A percentile compares a stretch with the other conserved stretches of the same genome.
Conservation (phyloP, 768 basidiomycete genomes). For the Pulveroboletus sp. region DNA sequence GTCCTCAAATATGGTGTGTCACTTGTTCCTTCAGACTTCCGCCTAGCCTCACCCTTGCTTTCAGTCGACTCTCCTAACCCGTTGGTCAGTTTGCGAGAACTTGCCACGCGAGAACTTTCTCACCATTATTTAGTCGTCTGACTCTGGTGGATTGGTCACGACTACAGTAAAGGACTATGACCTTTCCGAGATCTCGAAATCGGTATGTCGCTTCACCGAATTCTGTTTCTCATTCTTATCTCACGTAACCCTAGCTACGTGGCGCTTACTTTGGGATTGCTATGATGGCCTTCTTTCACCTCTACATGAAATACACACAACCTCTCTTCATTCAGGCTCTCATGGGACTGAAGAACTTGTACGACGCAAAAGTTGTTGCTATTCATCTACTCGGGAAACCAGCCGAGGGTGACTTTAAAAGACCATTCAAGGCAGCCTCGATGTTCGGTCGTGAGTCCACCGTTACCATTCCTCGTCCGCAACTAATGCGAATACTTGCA, state of each 20-base stretch:
- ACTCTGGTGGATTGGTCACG: conserved; percentile 72
- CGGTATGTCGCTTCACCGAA: conserved; percentile 37
- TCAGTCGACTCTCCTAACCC: conserved; percentile 72
- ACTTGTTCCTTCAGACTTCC: not conserved
- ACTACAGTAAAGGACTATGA: conserved; percentile 95
- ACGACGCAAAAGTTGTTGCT: conserved; percentile 79
- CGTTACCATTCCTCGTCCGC: not conserved
- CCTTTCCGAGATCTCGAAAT: conserved; percentile 80
- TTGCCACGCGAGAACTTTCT: not conserved
- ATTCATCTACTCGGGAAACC: conserved; percentile 79
- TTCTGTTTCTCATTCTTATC: not conserved
- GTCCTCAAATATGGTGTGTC: conserved; percentile 89
- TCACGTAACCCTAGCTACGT: conserved; percentile 44
- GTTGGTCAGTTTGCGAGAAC: conserved; percentile 50
- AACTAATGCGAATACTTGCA: not conserved
- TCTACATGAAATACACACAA: conserved; percentile 94
- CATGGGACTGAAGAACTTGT: conserved; percentile 90
- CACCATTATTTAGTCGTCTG: conserved; percentile 43
- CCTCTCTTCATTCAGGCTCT: conserved; percentile 93
- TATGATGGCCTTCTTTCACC: conserved; percentile 90
- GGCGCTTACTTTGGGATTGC: conserved; percentile 69
- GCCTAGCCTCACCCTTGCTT: conserved; percentile 1
- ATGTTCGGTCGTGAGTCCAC: conserved; percentile 63
- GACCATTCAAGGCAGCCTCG: conserved; percentile 80
- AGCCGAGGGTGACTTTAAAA: conserved; percentile 81